Evolutionary conservation across 2,329 filamentous ascomycete genomes (phyloP).

Genomic region (Talaromyces sp.): DNA sequence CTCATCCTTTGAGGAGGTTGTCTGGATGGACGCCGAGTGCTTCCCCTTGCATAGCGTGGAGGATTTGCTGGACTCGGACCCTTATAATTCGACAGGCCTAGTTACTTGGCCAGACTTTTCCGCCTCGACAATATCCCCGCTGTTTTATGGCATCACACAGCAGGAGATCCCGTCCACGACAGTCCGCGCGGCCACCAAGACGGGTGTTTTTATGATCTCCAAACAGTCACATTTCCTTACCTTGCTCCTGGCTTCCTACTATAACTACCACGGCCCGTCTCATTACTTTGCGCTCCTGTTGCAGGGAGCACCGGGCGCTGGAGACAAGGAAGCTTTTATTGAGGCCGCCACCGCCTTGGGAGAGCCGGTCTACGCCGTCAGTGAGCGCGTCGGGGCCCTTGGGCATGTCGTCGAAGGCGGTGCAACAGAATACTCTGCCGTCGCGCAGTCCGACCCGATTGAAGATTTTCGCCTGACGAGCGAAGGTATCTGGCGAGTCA

Average conservation of each 20-base stretch:
- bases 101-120: constrained; percentile 57
- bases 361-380: constrained; percentile 32
- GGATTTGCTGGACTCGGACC: constrained; percentile 47
- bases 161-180: constrained; percentile 29
- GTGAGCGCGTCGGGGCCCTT: constrained; percentile 31
- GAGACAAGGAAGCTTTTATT: constrained; percentile 37
- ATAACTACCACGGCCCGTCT: constrained; percentile 27
- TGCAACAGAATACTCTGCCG: constrained; percentile 30
- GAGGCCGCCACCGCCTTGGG: constrained; percentile 30
- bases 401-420: constrained; percentile 25
- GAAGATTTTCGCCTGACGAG: constrained; percentile 31
- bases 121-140: constrained; percentile 39
- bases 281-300: constrained; percentile 36
- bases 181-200: constrained; percentile 32
- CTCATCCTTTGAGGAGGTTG: constrained; percentile 55
- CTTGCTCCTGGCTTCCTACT: constrained; percentile 33
- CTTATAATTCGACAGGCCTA: constrained; percentile 50
- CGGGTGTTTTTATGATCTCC: constrained; percentile 32
- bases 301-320: constrained; percentile 35
- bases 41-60: constrained; percentile 48
- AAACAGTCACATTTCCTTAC: constrained; percentile 32
- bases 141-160: constrained; percentile 40
- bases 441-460: constrained; percentile 35
- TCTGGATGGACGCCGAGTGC: constrained; percentile 57
- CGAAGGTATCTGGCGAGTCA: constrained; percentile 29